Conservation (phyloP, 75 land plant species). For the Selaginella moellendorffii region DNA sequence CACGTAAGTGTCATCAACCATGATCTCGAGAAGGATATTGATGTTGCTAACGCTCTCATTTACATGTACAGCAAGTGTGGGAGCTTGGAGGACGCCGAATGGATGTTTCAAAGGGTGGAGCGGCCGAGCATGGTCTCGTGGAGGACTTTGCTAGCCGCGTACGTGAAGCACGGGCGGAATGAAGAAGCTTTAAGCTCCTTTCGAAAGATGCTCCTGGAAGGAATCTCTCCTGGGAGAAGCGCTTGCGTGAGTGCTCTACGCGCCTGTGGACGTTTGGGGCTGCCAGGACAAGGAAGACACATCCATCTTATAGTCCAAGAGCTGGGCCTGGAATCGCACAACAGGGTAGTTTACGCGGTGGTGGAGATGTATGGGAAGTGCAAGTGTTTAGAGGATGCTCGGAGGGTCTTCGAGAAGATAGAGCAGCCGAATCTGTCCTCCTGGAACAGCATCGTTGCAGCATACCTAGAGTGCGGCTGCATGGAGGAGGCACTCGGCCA, state of each 20-base stretch:
- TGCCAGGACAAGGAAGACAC: not conserved
- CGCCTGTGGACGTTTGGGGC: not conserved
- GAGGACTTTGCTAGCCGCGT: not conserved
- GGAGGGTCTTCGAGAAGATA: not conserved
- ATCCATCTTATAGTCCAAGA: not conserved
- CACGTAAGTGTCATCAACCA: not conserved
- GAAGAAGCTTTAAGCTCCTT: not conserved
- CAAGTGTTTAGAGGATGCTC: not conserved
- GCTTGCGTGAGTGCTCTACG: not conserved
- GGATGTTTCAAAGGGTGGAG: constrained; percentile 1
- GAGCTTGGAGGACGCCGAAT: not conserved
- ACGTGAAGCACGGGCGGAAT: not conserved
- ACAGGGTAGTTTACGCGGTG: not conserved
- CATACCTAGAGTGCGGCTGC: not conserved
- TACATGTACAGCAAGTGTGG: constrained; percentile 8
- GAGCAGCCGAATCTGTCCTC: not conserved
- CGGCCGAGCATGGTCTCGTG: not conserved
- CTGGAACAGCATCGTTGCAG: not conserved
- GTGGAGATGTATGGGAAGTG: not conserved
- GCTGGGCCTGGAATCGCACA: not conserved
- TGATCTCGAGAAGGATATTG: constrained; percentile 4
- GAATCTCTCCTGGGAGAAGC: not conserved
- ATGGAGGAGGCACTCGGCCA: not conserved
- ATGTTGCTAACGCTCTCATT: constrained; percentile 6
- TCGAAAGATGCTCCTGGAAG: not conserved